Base-by-base conservation (phyloP, 2,329 filamentous ascomycete genomes). In the Phaeosphaeria sp. region DNA sequence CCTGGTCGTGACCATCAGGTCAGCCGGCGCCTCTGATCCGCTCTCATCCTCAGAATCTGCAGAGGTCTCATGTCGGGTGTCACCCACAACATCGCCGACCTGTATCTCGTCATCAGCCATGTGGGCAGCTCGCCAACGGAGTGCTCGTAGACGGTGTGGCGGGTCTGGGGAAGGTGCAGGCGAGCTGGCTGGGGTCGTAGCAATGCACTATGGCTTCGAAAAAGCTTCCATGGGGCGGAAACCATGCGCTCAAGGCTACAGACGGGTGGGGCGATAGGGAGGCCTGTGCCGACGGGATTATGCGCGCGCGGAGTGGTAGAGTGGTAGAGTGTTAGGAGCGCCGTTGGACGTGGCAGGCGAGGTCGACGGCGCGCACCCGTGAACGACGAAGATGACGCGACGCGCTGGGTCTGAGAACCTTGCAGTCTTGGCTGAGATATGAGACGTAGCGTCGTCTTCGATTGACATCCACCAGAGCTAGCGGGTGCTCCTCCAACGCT, bases 1-100 rank as follows among this genome's bases (percentile, higher is more conserved):
- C 52, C 77, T 72, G 56, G 76, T 71, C 47, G 72, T 72, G 52
- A 78, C 77, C 76, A 78, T 77, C 58, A 77, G 68, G 51, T 74
- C 72, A 46, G 62, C 59, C 7, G 73, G 69, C 42, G 67, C 58
- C 33, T 74, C 71, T n/a, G 63, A 36, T 22, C 73, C 74, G 54
- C 67, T 69, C 22, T 72, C 71, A 39, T 64, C 60, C 15, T 65
- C 68, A 20, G 66, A 67, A 15, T 61, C 60, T 20, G 65, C 63
- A 2, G 53, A 54, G 10, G 56, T 41, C 18, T 53, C 67, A 51
- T 66, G 54, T 56, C 53, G 64, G 23, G 60, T 60, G 20, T 62
- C 58, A 7, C 54, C 59, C 25, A 64, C 56, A 42, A 47, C 60
- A 46, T 60, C 44, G 9, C 56, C 60, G 18, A 54, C 46, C 10